Evolutionary conservation across 177 flowering plant genomes (phyloP).

Genomic region (Tripterygium wilfordii): DNA sequence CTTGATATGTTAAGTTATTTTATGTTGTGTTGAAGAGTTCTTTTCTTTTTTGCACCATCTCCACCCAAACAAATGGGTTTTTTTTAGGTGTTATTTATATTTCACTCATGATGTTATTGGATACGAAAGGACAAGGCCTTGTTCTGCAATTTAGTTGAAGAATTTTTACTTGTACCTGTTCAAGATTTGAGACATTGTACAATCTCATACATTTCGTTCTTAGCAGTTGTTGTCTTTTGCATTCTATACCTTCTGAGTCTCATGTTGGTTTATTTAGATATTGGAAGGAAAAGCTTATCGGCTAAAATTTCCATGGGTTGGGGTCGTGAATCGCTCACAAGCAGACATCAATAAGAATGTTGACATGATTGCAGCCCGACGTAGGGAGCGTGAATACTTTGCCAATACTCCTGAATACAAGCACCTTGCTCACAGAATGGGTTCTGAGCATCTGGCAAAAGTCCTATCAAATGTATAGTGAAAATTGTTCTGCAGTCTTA

Average conservation of each 20-base stretch:
- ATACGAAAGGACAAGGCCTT: too few species aligned
- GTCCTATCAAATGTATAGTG: conserved; percentile 45
- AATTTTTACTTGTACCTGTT: too few species aligned
- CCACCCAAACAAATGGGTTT: too few species aligned
- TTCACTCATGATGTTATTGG: too few species aligned
- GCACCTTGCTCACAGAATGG: conserved; percentile 55
- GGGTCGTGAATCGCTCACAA: conserved; percentile 93
- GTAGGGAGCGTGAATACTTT: conserved; percentile 83
- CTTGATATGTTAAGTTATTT: too few species aligned
- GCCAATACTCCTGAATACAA: conserved; percentile 54
- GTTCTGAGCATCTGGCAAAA: conserved; percentile 59
- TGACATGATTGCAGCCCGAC: conserved; percentile 95
- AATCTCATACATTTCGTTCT: background rate
- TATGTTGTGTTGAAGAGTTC: too few species aligned
- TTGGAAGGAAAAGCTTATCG: conserved; percentile 78
- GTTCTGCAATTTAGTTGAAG: too few species aligned
- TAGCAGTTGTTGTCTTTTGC: background rate
- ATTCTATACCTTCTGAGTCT: conserved; percentile 5
- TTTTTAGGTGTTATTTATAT: too few species aligned
- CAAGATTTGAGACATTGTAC: too few species aligned
- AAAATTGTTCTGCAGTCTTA: background rate
- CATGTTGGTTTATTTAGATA: conserved; percentile 36
- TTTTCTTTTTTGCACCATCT: too few species aligned
- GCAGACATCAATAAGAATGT: conserved; percentile 89
- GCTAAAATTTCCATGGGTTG: conserved; percentile 87